These are phyloP conservation scores for Cordyceps javanica DNA, from an alignment of 2,329 filamentous ascomycete genomes.

Conservation along the genomic window DNA sequence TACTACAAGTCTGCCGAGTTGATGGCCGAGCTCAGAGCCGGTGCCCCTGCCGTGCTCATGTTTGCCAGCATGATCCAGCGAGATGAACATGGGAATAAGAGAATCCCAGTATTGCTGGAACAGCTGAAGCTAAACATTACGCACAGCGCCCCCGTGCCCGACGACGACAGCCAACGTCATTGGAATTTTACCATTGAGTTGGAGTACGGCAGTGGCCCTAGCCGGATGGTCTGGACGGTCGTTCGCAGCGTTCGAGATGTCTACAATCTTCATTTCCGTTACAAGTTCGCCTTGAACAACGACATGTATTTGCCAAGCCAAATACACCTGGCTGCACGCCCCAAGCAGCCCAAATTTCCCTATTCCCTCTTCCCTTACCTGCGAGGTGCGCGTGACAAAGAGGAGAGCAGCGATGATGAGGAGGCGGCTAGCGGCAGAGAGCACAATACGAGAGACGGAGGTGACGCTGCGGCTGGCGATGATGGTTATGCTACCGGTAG, in stretches of 20 bases:
- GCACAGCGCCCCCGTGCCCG: conserved; percentile 67
- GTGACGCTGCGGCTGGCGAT: conserved; percentile 53
- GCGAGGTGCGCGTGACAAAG: conserved; percentile 72
- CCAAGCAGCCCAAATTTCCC: conserved; percentile 85
- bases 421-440: conserved; percentile 30
- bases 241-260: conserved; percentile 84
- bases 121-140: conserved; percentile 85
- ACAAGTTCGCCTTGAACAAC: conserved; percentile 79
- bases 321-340: conserved; percentile 57
- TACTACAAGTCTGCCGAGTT: conserved; percentile 93
- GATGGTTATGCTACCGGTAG: conserved; percentile 48
- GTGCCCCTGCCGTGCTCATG: conserved; percentile 87
- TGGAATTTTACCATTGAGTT: conserved; percentile 85
- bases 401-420: conserved; percentile 70
- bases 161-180: conserved; percentile 61
- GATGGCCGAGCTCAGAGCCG: conserved; percentile 89
- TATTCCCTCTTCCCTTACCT: conserved; percentile 85
- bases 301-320: conserved; percentile 73
- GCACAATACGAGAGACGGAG: conserved; percentile 27
- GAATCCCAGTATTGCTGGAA: conserved; percentile 90
- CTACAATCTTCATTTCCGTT: conserved; percentile 85
- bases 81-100: conserved; percentile 90
- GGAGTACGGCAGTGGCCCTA: conserved; percentile 92
- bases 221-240: conserved; percentile 94
- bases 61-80: conserved; percentile 96